These are phyloP conservation scores for Alternaria arborescens DNA, from an alignment of 2,329 filamentous ascomycete species.

Conservation along the genomic window DNA sequence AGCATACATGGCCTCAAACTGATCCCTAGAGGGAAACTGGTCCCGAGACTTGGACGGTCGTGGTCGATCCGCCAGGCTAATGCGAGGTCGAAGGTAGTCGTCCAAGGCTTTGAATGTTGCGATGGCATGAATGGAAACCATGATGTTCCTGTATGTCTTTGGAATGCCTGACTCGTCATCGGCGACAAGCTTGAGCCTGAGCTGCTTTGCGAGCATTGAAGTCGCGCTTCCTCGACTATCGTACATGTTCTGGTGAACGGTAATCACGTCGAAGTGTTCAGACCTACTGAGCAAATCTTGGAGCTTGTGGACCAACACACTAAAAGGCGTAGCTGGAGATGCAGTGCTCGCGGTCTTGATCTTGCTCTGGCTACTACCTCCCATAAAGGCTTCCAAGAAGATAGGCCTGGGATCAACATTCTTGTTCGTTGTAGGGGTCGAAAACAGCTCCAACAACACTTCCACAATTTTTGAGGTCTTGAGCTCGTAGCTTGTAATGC, in stretches of 20 bases:
- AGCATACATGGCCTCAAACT: conserved; percentile 76
- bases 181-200: conserved; percentile 85
- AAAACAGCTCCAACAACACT: conserved; percentile 82
- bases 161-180: conserved; percentile 93
- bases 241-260: conserved; percentile 89
- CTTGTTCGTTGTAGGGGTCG: conserved; percentile 65
- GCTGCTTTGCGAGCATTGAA: conserved; percentile 96
- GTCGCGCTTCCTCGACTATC: conserved; percentile 91
- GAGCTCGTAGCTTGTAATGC: conserved; percentile 93
- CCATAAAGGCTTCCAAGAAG: conserved; percentile 94
- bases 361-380: conserved; percentile 67
- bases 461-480: conserved; percentile 90
- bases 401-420: conserved; percentile 73
- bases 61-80: conserved; percentile 78
- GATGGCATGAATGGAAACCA: conserved; percentile 98
- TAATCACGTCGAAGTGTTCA: conserved; percentile 97
- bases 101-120: conserved; percentile 97
- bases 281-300: conserved; percentile 96
- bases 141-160: conserved; percentile 86
- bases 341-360: conserved; percentile 71
- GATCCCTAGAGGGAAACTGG: conserved; percentile 64
- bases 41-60: conserved; percentile 66
- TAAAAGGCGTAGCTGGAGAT: conserved; percentile 83
- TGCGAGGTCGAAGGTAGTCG: conserved; percentile 91
- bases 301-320: conserved; percentile 88